A percentile compares a stretch with the other conserved stretches of the same genome.
Evolutionary conservation across 257 asterid genomes (phyloP).

Genomic region (Leptodermis oblonga): DNA sequence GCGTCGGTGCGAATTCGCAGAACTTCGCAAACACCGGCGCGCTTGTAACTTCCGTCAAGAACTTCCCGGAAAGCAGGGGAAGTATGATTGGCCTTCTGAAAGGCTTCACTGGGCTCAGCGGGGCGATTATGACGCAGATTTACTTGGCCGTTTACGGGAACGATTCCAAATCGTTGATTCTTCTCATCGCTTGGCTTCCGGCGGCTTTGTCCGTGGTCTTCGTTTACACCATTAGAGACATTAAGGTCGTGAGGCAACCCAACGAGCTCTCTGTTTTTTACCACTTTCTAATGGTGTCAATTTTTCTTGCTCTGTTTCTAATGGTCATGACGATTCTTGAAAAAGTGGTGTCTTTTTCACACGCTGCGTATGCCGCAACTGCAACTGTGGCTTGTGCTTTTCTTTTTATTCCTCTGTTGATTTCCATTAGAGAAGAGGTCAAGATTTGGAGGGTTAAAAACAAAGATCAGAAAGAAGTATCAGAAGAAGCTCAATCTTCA

Average conservation of each 20-base stretch:
- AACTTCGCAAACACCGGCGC: constrained; percentile 87
- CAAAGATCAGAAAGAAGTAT: not conserved
- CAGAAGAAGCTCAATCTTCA: not conserved
- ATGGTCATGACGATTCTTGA: constrained; percentile 67
- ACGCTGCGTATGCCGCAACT: constrained; percentile 58
- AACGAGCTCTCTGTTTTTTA: constrained; percentile 50
- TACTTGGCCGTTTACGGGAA: constrained; percentile 74
- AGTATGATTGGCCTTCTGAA: constrained; percentile 58
- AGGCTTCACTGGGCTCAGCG: constrained; percentile 79
- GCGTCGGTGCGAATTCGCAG: constrained; percentile 83
- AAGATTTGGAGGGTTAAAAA: constrained; percentile 27
- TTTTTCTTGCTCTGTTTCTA: constrained; percentile 55
- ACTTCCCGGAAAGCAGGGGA: constrained; percentile 73
- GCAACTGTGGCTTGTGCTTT: constrained; percentile 54
- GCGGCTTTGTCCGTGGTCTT: constrained; percentile 77
- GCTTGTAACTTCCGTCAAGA: constrained; percentile 66
- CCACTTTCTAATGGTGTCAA: constrained; percentile 49
- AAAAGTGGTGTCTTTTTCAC: constrained; percentile 37
- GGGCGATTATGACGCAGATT: constrained; percentile 73
- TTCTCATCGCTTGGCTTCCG: constrained; percentile 87
- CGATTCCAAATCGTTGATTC: constrained; percentile 61
- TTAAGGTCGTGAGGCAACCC: constrained; percentile 40
- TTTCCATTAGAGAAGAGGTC: constrained; percentile 52
- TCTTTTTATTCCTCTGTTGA: constrained; percentile 54
- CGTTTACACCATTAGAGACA: constrained; percentile 69